Evolutionary conservation across 257 asterid species (phyloP).

Genomic region (Solanum tarijense): DNA sequence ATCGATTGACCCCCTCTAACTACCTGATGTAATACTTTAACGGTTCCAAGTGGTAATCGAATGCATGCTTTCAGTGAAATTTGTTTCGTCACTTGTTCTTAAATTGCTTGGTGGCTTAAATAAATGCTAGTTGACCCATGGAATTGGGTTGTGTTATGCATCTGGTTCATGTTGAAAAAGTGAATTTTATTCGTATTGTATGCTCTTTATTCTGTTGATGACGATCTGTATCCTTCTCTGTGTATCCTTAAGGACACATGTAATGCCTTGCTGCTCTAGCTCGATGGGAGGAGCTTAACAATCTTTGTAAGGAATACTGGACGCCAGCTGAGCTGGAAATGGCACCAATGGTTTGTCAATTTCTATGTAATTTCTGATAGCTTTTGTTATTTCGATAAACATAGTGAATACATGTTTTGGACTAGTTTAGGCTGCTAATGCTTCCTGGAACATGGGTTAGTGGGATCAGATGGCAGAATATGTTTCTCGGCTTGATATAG

Average conservation of each 20-base stretch:
- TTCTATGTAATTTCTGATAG: not conserved
- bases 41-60: not conserved
- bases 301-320: too few species aligned
- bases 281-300: too few species aligned
- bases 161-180: too few species aligned
- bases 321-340: conserved; percentile 75
- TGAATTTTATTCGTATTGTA: too few species aligned
- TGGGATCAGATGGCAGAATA: conserved; percentile 99
- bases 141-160: too few species aligned
- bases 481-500: conserved; percentile 92
- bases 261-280: too few species aligned
- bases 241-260: too few species aligned
- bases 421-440: conserved; percentile 68
- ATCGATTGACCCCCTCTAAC: not conserved
- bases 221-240: too few species aligned
- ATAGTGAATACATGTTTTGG: not conserved
- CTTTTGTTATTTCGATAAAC: not conserved
- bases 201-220: too few species aligned
- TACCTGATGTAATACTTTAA: not conserved
- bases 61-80: not conserved
- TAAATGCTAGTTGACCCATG: too few species aligned
- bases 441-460: conserved; percentile 99
- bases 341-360: conserved; percentile 79
- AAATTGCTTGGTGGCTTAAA: not conserved
- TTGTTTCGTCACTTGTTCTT: not conserved